Base-by-base conservation (phyloP, 2,329 filamentous ascomycete genomes). In the Bipolaris victoriae region DNA sequence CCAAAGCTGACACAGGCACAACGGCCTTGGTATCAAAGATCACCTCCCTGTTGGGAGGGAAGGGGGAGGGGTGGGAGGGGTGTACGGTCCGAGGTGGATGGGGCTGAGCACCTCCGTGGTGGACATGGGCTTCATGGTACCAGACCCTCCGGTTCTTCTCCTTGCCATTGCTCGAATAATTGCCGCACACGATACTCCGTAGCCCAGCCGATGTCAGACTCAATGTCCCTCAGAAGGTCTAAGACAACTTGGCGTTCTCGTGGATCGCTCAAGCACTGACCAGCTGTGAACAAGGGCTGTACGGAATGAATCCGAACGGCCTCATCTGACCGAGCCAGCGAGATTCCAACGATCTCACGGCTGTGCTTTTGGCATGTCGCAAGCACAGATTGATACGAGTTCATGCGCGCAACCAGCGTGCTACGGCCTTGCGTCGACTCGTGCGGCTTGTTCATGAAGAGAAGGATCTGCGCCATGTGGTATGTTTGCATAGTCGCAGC, bases 401-500 rank as follows among this genome's bases (percentile, higher is more conserved):
- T 81, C 36, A 87, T 75, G 11, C 84, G 80, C 57, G 81, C 81
- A 44, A 81, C 82, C 0, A 86, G 77, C 3, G 82, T 84, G 18
- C 80, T 81, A 18, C 80, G 78, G 16, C 79, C 78, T 55, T 80
- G 80, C 1, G 84, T 82, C 0, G 81, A 83, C 55, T 88, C 82
- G 15, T 82, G 79, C 0, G 84, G 84, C 56, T 84, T 82, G 64
- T 89, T 88, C 61, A 87, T 80, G 11, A 87, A 79, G 0, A 89
- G 70, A 4, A 88, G 80, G 10, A 88, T 85, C 41, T 84, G 81
- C 1, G 84, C 85, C 77, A 89, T 88, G 65, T 89, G 84, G 62
- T 87, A 88, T 57, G 82, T 82, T 65, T 88, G 86, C 81, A 88
- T 88, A 1, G 86, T 85, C 2, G 86, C 86, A 0, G 84, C 86